Percentiles rank a stretch among this genome's conserved stretches.
Conservation (phyloP, 139 green algal genomes). For the Klebsormidium nitens region DNA sequence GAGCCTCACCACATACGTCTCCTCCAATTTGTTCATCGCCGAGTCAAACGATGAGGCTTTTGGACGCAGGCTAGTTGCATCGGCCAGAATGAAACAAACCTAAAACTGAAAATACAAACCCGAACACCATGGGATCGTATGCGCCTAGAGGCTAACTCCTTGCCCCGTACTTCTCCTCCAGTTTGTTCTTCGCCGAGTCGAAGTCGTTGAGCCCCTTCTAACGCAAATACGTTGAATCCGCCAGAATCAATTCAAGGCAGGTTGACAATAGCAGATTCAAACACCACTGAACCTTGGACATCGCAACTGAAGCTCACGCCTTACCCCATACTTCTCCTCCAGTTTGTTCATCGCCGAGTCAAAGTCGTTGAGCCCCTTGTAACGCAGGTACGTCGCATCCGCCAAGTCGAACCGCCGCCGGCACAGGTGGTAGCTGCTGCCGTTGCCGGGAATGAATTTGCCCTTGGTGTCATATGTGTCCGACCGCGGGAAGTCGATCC, state of each 20-base stretch:
- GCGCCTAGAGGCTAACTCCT: not conserved
- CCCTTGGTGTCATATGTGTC: constrained; percentile 38
- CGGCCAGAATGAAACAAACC: constrained; percentile 85
- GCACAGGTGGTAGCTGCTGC: constrained; percentile 88
- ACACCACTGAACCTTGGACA: constrained; percentile 4
- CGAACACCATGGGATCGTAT: no score
- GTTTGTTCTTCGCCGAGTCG: constrained; percentile 82
- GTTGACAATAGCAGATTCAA: not conserved
- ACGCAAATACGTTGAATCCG: constrained; percentile 66
- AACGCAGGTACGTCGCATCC: constrained; percentile 77
- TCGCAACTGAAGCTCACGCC: not conserved
- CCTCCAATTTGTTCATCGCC: constrained; percentile 91
- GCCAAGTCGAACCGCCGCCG: constrained; percentile 83
- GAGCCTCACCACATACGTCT: constrained; percentile 43
- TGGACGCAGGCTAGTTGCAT: constrained; percentile 78
- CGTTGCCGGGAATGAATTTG: constrained; percentile 74
- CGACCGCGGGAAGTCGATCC: constrained; percentile 97
- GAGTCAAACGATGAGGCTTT: constrained; percentile 84
- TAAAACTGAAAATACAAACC: no score
- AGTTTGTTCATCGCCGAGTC: constrained; percentile 89
- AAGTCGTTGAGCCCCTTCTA: constrained; percentile 85
- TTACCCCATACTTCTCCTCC: constrained; percentile 65
- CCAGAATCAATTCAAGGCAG: constrained; percentile 10
- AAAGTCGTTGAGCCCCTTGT: constrained; percentile 84
- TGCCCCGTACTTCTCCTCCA: constrained; percentile 67